Base-by-base conservation (phyloP, 2,329 filamentous ascomycete genomes). In the Didymella lethalis region DNA sequence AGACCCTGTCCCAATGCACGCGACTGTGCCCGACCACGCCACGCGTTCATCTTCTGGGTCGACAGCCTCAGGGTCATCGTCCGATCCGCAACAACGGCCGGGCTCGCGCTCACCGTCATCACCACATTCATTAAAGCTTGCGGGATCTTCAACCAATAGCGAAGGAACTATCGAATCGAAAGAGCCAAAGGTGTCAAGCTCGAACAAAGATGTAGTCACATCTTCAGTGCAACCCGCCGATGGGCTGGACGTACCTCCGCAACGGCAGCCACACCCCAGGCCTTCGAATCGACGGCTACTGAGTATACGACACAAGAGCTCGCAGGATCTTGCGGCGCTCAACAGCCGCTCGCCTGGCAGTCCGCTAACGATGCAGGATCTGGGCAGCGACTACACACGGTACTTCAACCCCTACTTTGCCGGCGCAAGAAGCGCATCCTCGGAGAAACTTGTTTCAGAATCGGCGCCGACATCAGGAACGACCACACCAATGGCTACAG, bases 371-470 rank as follows among this genome's bases (percentile, higher is more conserved):
- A 54, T 75, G 31, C 64, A 67, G 31, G 72, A 75, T 52, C 59
- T 77, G 11, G 74, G 74, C 8, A 57, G 65, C 12, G 74, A 77
- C 53, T 77, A 77, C 54, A 74, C 74, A 14, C 72, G 74, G 47
- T 77, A 77, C 50, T 76, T 72, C 62, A 74, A 66, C 49, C 73
- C 73, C 7, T 75, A 74, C 44, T 61, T 70, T 16, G 65, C 70
- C 34, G 66, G 68, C n/a, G 58, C 55, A 36, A 64, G 68, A 36
- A 71, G 59, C 40, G 71, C 65, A 6, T 59, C 64, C 10, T 63
- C 62, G 4, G 68, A 70, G 34, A 64, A 57, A 32, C 57, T 56
- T 43, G 29, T 16, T 1, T 50, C 46, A 18, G 50, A 31, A 18
- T 54, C 56, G 20, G 31, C 40, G 36, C 59, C 55, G 10, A 57